Evolutionary conservation across 1,284 basidiomycete species (phyloP).

Genomic region (Cutaneotrichosporon arboriforme): DNA sequence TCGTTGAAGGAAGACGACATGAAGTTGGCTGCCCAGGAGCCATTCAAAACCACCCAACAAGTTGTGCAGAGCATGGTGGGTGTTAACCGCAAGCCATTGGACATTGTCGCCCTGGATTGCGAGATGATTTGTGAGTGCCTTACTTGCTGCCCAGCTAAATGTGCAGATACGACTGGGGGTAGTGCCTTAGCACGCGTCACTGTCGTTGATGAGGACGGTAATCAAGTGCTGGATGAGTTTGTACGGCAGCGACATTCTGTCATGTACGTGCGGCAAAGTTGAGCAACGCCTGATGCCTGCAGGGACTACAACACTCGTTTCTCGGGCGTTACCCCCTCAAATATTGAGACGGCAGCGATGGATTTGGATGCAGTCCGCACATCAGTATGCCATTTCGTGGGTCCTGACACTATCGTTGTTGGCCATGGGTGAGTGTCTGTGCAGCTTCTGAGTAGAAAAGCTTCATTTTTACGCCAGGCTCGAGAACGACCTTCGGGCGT

Average conservation of each 20-base stretch:
- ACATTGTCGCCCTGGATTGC: conserved; percentile 76
- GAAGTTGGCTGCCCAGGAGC: conserved; percentile 65
- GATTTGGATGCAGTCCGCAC: conserved; percentile 62
- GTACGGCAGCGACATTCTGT: conserved; percentile 71
- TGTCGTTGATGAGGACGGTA: conserved; percentile 68
- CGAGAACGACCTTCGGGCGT: conserved; percentile 82
- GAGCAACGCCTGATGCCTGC: background rate
- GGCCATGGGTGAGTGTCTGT: conserved; percentile 53
- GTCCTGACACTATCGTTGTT: conserved; percentile 70
- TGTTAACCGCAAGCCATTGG: conserved; percentile 48
- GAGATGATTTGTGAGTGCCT: conserved; percentile 68
- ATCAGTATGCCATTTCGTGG: conserved; percentile 64
- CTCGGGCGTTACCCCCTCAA: conserved; percentile 69
- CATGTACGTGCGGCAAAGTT: conserved; percentile 55
- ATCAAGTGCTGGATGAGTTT: conserved; percentile 71
- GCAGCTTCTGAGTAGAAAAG: too few species aligned
- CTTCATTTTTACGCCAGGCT: conserved; percentile 45
- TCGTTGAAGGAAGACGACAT: conserved; percentile 53
- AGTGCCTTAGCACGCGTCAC: conserved; percentile 81
- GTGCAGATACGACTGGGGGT: conserved; percentile 68
- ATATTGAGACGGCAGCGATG: conserved; percentile 57
- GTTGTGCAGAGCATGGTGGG: conserved; percentile 6
- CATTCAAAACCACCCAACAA: conserved; percentile 58
- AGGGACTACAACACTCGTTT: conserved; percentile 84
- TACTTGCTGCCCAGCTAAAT: too few species aligned